Evolutionary conservation across 306 rosid species (phyloP), one percentile per base, ranked within the genome.

Genomic region (Clitoria ternatea): DNA sequence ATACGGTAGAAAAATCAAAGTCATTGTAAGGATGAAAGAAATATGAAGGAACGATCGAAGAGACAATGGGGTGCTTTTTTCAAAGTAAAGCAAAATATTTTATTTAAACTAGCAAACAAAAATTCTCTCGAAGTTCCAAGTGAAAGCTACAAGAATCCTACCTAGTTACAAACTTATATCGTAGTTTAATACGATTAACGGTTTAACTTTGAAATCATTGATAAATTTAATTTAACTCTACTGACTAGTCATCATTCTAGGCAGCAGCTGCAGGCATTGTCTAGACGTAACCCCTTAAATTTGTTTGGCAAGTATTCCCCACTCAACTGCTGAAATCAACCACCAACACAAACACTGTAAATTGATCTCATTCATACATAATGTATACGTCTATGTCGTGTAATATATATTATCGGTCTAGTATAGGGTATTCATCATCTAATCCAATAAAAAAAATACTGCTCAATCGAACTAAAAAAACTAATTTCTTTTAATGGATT

Each of bases 71-170:
- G 71, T 37, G 12, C 13, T 55, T 55, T 42, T 49, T 39, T 78
- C 66, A 49, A 61, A 27, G 7, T 33, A 45, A 49, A 64, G 45
- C 26, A 6, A 61, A 22, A 39, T 63, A 66, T 75, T 70, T 69
- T 57, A 55, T 81, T 61, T 67, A 75, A 61, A 37, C 77, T 49
- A 86, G 26, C 67, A 86, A 86, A 83, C 81, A 81, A 86, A 67
- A 77, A 76, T 80, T 83, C 82, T 76, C 85, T 80, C 74, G 70
- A 73, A 77, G 66, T 85, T 81, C 82, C 7, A 47, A 77, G 82
- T 61, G 48, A 56, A 67, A 79, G 83, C 85, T 83, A 72, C 61
- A 84, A 84, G 64, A 80, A 75, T 70, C 79, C 19, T 48, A 84
- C 89, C 88, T 85, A 87, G 85, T 77, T 80, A 27, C 35, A 42